phyloP scores from a whole-genome alignment of 2,329 filamentous ascomycete species.

The Sclerotinia glacialis region DNA sequence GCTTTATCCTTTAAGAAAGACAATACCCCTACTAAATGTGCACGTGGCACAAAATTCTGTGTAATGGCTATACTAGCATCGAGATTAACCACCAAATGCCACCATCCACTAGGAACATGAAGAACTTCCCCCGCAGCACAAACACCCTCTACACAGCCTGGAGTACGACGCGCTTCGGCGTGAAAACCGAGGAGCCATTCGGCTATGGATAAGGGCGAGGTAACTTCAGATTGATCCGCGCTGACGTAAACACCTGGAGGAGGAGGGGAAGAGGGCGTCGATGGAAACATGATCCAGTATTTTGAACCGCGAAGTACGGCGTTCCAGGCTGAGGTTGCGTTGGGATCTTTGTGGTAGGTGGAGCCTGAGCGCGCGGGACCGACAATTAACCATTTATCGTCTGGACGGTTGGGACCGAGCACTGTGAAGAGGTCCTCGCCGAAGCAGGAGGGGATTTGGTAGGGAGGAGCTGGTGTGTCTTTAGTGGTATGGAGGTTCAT shows the following conservation, averaged over 20 bases:
- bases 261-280: slow-evolving; percentile 47
- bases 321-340: slow-evolving; percentile 83
- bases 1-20: slow-evolving; percentile 77
- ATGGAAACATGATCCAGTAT: slow-evolving; percentile 98
- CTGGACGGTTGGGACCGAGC: slow-evolving; percentile 73
- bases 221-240: slow-evolving; percentile 87
- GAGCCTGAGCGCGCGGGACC: slow-evolving; percentile 84
- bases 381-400: slow-evolving; percentile 89
- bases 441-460: slow-evolving; percentile 82
- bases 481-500: slow-evolving; percentile 68
- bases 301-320: slow-evolving; percentile 86
- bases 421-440: slow-evolving; percentile 82
- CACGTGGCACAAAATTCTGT: slow-evolving; percentile 85
- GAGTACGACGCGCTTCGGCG: slow-evolving; percentile 69
- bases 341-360: slow-evolving; percentile 87
- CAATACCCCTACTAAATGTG: slow-evolving; percentile 70
- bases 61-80: slow-evolving; percentile 83
- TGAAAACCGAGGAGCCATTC: slow-evolving; percentile 95
- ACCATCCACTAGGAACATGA: slow-evolving; percentile 93
- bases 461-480: slow-evolving; percentile 49
- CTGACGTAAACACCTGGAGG: slow-evolving; percentile 91
- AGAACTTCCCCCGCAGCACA: slow-evolving; percentile 82
- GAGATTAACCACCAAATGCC: slow-evolving; percentile 91
- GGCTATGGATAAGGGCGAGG: slow-evolving; percentile 89
- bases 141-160: slow-evolving; percentile 81